Base-by-base conservation (phyloP, 2,329 filamentous ascomycete genomes). In the Monilinia polystroma region DNA sequence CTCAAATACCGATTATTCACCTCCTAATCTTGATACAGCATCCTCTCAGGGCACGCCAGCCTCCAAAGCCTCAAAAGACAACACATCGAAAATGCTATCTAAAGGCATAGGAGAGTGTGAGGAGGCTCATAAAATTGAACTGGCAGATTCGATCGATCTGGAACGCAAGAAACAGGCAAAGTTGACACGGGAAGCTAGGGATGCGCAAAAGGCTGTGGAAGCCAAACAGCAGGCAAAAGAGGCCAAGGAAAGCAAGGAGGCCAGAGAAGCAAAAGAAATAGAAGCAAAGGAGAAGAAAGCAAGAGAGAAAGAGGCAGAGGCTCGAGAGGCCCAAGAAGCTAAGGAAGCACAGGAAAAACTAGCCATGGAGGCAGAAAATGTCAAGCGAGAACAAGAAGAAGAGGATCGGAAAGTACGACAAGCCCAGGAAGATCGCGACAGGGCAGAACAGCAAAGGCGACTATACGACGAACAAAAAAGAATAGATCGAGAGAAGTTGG, bases 401-500 rank as follows among this genome's bases (percentile, higher is more conserved):
- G 69, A 70, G 2, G 72, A 74, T 45, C 67, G 68, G 23, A 74
- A 72, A 52, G 72, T 72, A 64, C 70, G 70, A 29, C 74, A 74
- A 35, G 68, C 70, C 16, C 65, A 73, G 64, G 71, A 72, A 35
- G 74, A 75, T 26, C 71, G 74, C 32, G 71, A 71, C 6, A 69
- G 74, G 63, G 78, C 79, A 68, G 77, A 78, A 51, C 74, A 78
- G 51, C 74, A 77, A 68, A 73, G 74, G 65, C 71, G 71, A n/a
- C 72, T 76, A 20, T 75, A 75, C 55, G 66, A 70, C 10, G 74
- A 76, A 55, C 78, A 79, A 62, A 75, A 76, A 66, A 67, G 68
- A 71, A 67, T 72, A 3, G 70, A 73, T 72, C 66, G 77, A 77
- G 72, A 79, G 78, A 71, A 80, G 78, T 78, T 78, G 65, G 73